Evolutionary conservation across 148 eudicot species (phyloP).

Genomic region (Drosera capensis): DNA sequence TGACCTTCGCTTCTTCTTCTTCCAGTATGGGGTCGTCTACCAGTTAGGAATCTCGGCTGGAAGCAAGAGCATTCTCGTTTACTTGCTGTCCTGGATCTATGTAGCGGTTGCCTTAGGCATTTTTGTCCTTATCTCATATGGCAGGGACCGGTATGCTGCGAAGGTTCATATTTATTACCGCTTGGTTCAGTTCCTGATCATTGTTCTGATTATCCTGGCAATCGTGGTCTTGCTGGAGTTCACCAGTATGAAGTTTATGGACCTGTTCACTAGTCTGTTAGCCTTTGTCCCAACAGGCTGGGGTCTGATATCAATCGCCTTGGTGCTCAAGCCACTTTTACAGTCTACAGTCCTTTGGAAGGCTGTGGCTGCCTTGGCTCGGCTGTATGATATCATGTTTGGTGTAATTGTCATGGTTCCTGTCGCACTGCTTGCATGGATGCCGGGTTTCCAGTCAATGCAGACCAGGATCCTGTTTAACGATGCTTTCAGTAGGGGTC

Average conservation of each 20-base stretch:
- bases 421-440: not conserved
- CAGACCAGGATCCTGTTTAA: constrained; percentile 1
- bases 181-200: not conserved
- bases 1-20: constrained; percentile 6
- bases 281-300: not conserved
- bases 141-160: not conserved
- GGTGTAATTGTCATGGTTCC: constrained; percentile 2
- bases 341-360: not conserved
- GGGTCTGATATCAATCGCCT: not conserved
- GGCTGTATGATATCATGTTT: not conserved
- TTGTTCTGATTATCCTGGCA: not conserved
- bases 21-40: constrained; percentile 10
- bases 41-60: constrained; percentile 1
- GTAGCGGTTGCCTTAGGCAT: not conserved
- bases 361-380: not conserved
- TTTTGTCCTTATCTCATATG: not conserved
- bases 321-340: not conserved
- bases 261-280: not conserved
- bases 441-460: not conserved
- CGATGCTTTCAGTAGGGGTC: not conserved
- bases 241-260: not conserved
- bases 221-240: not conserved
- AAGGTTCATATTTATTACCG: not conserved
- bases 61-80: not conserved
- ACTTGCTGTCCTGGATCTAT: not conserved